These are phyloP conservation scores for Farysia itapuensis DNA, from an alignment of 1,284 basidiomycete species.

Conservation along the genomic window DNA sequence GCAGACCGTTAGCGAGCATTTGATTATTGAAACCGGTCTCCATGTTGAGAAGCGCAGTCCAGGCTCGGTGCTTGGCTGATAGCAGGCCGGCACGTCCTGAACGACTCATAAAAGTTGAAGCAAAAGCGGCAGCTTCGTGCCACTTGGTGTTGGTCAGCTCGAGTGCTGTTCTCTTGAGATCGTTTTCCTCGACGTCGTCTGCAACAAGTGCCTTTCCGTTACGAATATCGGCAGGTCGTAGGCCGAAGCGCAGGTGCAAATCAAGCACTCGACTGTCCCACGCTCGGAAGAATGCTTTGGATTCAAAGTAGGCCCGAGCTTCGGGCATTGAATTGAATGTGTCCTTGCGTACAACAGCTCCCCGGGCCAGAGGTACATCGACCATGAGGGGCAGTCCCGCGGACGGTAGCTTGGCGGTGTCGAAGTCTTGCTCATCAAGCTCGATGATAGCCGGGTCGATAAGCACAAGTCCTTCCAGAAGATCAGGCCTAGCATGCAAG, in stretches of 20 bases:
- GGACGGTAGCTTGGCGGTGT: conserved; percentile 10
- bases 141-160: conserved; percentile 48
- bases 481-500: conserved; percentile 67
- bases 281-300: conserved; percentile 69
- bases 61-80: conserved; percentile 9
- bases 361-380: conserved; percentile 54
- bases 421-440: conserved; percentile 25
- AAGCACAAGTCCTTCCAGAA: conserved; percentile 75
- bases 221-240: conserved; percentile 55
- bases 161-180: conserved; percentile 15
- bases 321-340: conserved; percentile 65
- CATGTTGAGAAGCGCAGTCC: conserved; percentile 27
- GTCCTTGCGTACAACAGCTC: conserved; percentile 69
- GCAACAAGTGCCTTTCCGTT: conserved; percentile 6
- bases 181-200: conserved; percentile 20
- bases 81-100: conserved; percentile 14
- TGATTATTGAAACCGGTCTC: conserved; percentile 17
- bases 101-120: conserved; percentile 19
- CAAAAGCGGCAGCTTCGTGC: conserved; percentile 50
- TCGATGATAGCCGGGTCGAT: conserved; percentile 75
- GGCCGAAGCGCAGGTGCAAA: conserved; percentile 70
- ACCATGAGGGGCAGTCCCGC: conserved; percentile 2
- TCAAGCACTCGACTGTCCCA: conserved; percentile 75
- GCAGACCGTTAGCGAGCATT: conserved; percentile 13
- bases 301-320: conserved; percentile 62